Base-by-base conservation (phyloP, 805 yeast genomes). In the Henningerozyma blattae region DNA sequence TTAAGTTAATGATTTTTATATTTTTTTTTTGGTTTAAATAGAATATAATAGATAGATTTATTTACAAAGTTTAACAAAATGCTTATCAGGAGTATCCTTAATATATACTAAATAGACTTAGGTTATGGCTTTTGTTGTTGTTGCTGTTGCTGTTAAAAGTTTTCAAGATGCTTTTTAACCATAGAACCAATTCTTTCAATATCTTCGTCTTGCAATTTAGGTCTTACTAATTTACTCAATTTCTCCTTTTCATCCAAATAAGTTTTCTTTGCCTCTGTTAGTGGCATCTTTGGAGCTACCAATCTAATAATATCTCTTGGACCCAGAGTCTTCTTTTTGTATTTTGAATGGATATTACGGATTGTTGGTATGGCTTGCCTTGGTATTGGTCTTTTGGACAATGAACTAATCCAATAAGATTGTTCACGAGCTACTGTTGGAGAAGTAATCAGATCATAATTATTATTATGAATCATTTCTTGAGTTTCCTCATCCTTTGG, bases 261-360 rank as follows among this genome's bases (percentile, higher is more conserved):
- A 9, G 75, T 74, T 60, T 68, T 68, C 64, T 76, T 79, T 24
- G 67, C 66, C 30, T 66, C 73, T 10, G 82, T 65, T 40, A 72
- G 57, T 31, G 94, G 95, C 91, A 84, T 84, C 40, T 65, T 59
- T 34, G 94, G 93, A 14, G 83, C 74, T 14, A 65, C 65, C 47
- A 79, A 62, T 43, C 65, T 70, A 45, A 72, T 70, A 28, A 78
- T 68, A 46, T 82, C 86, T 26, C 67, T 58, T 41, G 68, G 76
- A 9, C 77, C 67, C 39, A 86, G 61, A 46, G 68, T 67, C 42
- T 72, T 77, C 59, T 80, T 70, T 52, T 69, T 75, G 59, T 65
- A 69, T 54, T 75, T 73, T 42, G 87, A 77, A 48, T 75, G 59
- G 33, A 85, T 83, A 59, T 84, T 81, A 59, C 95, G 77, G 42